Conservation (phyloP, 2,329 filamentous ascomycete genomes). For the Cladophialophora yegresii region DNA sequence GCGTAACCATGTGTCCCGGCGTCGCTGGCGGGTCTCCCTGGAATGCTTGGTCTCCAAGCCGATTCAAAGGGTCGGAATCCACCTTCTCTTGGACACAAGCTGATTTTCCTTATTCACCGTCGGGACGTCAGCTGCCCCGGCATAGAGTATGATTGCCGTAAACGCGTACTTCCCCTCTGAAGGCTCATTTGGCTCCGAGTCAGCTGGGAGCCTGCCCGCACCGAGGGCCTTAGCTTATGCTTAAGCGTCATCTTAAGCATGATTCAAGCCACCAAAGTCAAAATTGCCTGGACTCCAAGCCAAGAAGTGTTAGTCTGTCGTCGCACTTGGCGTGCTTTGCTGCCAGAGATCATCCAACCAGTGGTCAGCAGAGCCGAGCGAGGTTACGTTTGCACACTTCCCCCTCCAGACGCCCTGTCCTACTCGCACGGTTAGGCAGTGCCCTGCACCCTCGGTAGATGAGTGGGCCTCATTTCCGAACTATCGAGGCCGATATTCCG, state of each 20-base stretch:
- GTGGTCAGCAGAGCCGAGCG: neutral
- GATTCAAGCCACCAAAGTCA: conserved; percentile 31
- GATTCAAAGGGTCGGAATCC: neutral
- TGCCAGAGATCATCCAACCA: conserved; percentile 11
- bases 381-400: conserved; percentile 11
- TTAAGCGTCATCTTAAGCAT: conserved; percentile 35
- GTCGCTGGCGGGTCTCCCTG: neutral
- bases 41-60: conserved; percentile 14
- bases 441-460: neutral
- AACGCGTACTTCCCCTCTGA: neutral
- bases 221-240: conserved; percentile 20
- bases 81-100: neutral
- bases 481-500: neutral
- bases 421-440: neutral
- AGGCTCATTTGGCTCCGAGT: neutral
- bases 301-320: conserved; percentile 8
- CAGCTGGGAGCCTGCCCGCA: neutral
- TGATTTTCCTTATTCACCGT: neutral
- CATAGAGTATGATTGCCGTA: neutral
- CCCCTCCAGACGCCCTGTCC: neutral
- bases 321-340: neutral
- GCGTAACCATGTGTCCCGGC: conserved; percentile 21
- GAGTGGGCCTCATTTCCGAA: neutral
- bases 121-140: neutral
- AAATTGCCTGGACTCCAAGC: conserved; percentile 11